A percentile compares a stretch with the other conserved stretches of the same genome.
phyloP scores from a whole-genome alignment of 352 stramenopile genomes.

The Phytophthora pisi region DNA sequence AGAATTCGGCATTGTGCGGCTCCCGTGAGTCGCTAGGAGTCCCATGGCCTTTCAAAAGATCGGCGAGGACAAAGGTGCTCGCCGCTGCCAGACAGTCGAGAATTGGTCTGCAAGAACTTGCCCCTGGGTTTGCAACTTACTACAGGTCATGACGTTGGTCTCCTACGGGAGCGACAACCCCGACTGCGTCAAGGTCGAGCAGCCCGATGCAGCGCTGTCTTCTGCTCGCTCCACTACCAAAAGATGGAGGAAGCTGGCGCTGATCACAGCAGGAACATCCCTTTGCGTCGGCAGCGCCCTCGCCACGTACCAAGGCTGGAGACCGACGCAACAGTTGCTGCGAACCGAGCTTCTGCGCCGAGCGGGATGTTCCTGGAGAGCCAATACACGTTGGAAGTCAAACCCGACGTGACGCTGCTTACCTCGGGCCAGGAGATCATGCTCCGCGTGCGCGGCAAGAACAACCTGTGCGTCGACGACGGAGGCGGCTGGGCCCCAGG shows the following conservation, averaged over 20 bases:
- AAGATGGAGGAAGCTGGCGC: conserved; percentile 26
- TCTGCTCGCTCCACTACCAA: conserved; percentile 1
- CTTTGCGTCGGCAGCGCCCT: conserved; percentile 24
- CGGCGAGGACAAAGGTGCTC: background rate
- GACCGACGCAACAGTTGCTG: background rate
- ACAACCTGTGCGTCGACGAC: conserved; percentile 44
- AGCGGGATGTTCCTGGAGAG: conserved; percentile 26
- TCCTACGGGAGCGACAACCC: conserved; percentile 26
- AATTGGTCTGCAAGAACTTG: conserved; percentile 18
- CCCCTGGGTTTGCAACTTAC: background rate
- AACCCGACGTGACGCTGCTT: conserved; percentile 11
- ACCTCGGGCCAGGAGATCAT: conserved; percentile 29
- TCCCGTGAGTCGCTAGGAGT: conserved; percentile 21
- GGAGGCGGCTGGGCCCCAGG: conserved; percentile 33
- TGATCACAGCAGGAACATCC: conserved; percentile 13
- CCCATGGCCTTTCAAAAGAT: conserved; percentile 25
- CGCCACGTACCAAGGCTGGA: conserved; percentile 28
- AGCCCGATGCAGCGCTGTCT: background rate
- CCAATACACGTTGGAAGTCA: conserved; percentile 24
- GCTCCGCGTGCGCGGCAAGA: conserved; percentile 30
- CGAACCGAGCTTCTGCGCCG: conserved; percentile 9
- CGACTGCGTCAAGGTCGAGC: conserved; percentile 13
- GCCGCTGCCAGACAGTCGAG: conserved; percentile 15
- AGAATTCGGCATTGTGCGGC: conserved; percentile 6
- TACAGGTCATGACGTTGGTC: conserved; percentile 25